These are phyloP conservation scores for Fusarium decemcellulare DNA, from an alignment of 2,329 filamentous ascomycete species.

Conservation along the genomic window DNA sequence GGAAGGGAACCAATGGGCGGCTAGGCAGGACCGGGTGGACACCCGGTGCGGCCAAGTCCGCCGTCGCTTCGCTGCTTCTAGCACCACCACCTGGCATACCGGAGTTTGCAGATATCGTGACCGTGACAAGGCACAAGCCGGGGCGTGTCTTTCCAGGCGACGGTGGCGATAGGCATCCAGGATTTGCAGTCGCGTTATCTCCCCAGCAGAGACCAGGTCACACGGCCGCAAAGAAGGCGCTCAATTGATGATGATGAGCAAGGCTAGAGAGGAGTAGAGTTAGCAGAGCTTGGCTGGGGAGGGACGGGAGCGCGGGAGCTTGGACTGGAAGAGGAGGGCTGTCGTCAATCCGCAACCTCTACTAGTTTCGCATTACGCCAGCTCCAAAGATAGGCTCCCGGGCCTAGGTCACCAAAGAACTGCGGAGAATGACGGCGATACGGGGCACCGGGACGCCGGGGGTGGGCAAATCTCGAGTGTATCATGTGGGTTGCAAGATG, in stretches of 20 bases:
- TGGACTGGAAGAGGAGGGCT: conserved; percentile 5
- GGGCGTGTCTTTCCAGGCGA: conserved; percentile 5
- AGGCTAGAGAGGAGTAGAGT: neutral
- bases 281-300: neutral
- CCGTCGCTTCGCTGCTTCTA: neutral
- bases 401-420: conserved; percentile 10
- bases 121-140: conserved; percentile 25
- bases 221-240: conserved; percentile 3
- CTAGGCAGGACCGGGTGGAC: conserved; percentile 28
- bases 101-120: conserved; percentile 8
- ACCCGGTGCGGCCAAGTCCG: conserved; percentile 40
- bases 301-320: conserved; percentile 33
- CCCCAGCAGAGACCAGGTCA: neutral
- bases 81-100: neutral
- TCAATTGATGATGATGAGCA: conserved; percentile 20
- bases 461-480: conserved; percentile 20
- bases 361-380: conserved; percentile 33
- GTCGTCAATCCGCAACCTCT: conserved; percentile 31
- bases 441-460: conserved; percentile 26
- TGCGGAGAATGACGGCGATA: conserved; percentile 17
- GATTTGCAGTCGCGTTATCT: conserved; percentile 7
- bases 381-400: conserved; percentile 38
- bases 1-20: conserved; percentile 25
- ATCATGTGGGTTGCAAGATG: conserved; percentile 31
- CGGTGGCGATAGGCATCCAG: conserved; percentile 24